Evolutionary conservation across 2,329 filamentous ascomycete species (phyloP).

Genomic region (Aureobasidium sp.): DNA sequence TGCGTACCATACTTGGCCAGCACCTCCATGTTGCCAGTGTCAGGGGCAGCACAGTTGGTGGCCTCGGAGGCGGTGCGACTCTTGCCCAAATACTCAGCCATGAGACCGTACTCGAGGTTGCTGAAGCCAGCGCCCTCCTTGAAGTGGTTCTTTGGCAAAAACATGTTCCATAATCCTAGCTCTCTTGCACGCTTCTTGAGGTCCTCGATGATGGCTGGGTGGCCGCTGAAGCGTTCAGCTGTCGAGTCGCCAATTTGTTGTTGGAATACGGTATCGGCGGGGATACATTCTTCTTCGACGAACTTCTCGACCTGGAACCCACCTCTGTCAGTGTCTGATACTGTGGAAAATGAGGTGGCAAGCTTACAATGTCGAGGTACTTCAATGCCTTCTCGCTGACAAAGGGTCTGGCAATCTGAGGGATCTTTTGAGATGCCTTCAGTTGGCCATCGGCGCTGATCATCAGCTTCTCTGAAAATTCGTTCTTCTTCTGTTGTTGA

Average conservation of each 20-base stretch:
- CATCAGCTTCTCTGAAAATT: slow-evolving; percentile 26
- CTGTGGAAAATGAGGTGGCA: not conserved
- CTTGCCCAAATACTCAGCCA: slow-evolving; percentile 93
- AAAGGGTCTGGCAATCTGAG: slow-evolving; percentile 49
- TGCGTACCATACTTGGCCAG: slow-evolving; percentile 44
- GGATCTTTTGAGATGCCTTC: slow-evolving; percentile 48
- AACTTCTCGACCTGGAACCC: slow-evolving; percentile 70
- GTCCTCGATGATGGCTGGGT: slow-evolving; percentile 77
- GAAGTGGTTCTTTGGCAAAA: slow-evolving; percentile 91
- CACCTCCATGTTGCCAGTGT: slow-evolving; percentile 46
- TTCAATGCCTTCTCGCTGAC: slow-evolving; percentile 80
- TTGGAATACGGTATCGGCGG: slow-evolving; percentile 68
- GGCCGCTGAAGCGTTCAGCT: slow-evolving; percentile 66
- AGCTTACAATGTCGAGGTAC: slow-evolving; percentile 63
- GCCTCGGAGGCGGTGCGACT: slow-evolving; percentile 80
- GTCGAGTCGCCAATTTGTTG: slow-evolving; percentile 68
- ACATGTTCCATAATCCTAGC: slow-evolving; percentile 96
- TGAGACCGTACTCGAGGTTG: slow-evolving; percentile 94
- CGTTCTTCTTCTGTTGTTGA: slow-evolving; percentile 25
- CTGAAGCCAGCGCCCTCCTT: slow-evolving; percentile 89
- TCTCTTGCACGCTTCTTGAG: slow-evolving; percentile 76
- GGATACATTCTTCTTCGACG: slow-evolving; percentile 80
- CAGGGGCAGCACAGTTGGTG: slow-evolving; percentile 56
- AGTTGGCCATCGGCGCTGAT: slow-evolving; percentile 23
- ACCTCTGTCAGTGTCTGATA: not conserved